Base-by-base conservation (phyloP, 2,329 filamentous ascomycete genomes). In the Fonsecaea monophora region DNA sequence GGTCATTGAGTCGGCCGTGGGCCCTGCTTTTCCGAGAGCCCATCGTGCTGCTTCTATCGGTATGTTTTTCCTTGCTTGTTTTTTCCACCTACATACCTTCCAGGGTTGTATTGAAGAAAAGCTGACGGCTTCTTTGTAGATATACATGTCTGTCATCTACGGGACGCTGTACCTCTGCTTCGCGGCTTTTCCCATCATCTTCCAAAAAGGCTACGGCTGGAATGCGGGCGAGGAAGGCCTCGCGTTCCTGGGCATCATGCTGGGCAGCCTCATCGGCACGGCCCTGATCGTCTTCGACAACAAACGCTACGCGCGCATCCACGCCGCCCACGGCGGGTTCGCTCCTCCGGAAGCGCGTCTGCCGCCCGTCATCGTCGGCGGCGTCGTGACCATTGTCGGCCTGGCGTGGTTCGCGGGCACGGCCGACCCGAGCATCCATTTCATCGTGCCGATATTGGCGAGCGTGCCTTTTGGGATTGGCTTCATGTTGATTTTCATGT, bases 61-160 rank as follows among this genome's bases (percentile, higher is more conserved):
- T 86, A 90, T 73, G 77, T 88, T 42, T 89, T 89, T n/a, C 35
- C 40, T 32, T 35, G 25, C 25, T 25, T 25, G 25, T 25, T 25
- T 25, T 25, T 25, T 21, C 21, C 25, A 25, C 25, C 25, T 25
- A 25, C 25, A 25, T 25, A 25, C 25, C 25, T 25, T 25, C 25
- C 25, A 25, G 25, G 25, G 25, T 25, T 2, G 25, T 25, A 25
- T 25, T 25, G 1, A 3, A 25, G 25, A 25, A 34, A 35, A 3
- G 13, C 18, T 25, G 37, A 40, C 56, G 3, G 0, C 37, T 13
- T 53, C 12, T 15, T 13, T 3, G 21, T 38, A 70, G 68, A 67
- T 58, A 15, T 70, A 70, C 62, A 86, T 90, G 70, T 85, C 90
- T 0, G 81, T 96, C 48, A 87, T 96, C 38, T 97, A 97, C n/a